phyloP scores from a whole-genome alignment of 345 rosid species.

The Rhodomyrtus tomentosa region DNA sequence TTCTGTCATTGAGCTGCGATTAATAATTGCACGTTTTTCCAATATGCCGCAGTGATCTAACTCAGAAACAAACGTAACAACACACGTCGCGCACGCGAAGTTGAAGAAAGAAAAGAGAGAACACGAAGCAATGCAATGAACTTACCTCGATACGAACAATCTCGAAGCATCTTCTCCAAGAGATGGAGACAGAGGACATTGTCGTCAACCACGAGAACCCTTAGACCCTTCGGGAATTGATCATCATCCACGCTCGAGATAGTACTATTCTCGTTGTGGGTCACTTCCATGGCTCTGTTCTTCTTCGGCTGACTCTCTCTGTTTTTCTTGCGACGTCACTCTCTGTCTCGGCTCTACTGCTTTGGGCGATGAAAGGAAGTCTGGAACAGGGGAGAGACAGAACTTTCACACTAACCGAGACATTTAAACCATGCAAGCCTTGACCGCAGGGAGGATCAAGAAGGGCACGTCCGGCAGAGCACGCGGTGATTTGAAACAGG shows the following conservation, averaged over 20 bases:
- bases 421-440: not conserved
- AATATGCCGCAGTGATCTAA: too few relatives aligned
- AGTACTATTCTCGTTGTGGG: not conserved
- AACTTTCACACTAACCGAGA: too few relatives aligned
- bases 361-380: too few relatives aligned
- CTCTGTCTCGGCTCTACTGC: not conserved
- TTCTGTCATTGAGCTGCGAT: not conserved
- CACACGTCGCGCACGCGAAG: accelerated
- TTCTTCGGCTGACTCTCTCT: not conserved
- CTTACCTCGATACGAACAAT: not conserved
- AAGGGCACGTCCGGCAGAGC: not conserved
- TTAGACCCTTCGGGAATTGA: not conserved
- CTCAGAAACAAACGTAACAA: not conserved
- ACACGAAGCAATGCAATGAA: not conserved
- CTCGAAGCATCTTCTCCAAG: not conserved
- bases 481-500: not conserved
- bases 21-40: not conserved
- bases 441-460: too few relatives aligned
- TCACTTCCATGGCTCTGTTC: not conserved
- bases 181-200: not conserved
- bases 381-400: too few relatives aligned
- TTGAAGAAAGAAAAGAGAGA: not conserved
- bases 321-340: not conserved
- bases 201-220: not conserved
- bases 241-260: not conserved